Conservation (phyloP, 1,284 basidiomycete species). For the Phellopilus nigrolimitatus region DNA sequence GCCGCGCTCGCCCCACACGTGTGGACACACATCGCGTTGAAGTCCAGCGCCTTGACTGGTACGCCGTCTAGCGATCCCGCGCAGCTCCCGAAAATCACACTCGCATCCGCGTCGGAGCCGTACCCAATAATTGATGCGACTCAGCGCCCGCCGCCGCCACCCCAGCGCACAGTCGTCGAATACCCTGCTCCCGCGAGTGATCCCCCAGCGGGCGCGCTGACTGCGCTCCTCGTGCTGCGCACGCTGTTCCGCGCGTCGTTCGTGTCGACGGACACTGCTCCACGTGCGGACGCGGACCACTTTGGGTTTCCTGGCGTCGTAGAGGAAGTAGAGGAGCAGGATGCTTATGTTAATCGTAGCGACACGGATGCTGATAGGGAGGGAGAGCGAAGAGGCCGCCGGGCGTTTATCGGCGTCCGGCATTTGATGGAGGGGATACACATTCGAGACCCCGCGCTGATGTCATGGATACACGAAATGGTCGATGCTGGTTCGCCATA, state of each 20-base stretch:
- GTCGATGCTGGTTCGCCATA: conserved; percentile 48
- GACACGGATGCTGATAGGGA: conserved; percentile 48
- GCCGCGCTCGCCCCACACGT: conserved; percentile 55
- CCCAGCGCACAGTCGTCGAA: conserved; percentile 50
- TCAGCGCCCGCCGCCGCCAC: conserved; percentile 55
- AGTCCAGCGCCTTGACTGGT: conserved; percentile 43
- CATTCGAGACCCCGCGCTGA: conserved; percentile 65
- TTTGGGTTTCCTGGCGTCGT: conserved; percentile 77
- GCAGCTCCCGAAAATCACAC: conserved; percentile 63
- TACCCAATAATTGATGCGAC: conserved; percentile 61
- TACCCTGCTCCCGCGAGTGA: conserved; percentile 54
- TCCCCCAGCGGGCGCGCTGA: conserved; percentile 67
- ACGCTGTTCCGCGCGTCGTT: conserved; percentile 73
- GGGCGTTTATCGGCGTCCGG: conserved; percentile 61
- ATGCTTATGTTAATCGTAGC: conserved; percentile 33
- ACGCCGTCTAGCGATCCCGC: conserved; percentile 50
- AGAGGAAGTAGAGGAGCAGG: conserved; percentile 59
- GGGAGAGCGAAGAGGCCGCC: conserved; percentile 60
- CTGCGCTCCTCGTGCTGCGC: conserved; percentile 69
- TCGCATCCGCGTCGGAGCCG: conserved; percentile 46
- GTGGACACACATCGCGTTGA: conserved; percentile 64
- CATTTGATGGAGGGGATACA: conserved; percentile 58
- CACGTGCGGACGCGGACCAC: conserved; percentile 69
- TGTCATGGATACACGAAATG: conserved; percentile 78
- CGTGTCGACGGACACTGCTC: conserved; percentile 62